Evolutionary conservation across 768 basidiomycete genomes (phyloP).

Genomic region (Baorangia bicolor): DNA sequence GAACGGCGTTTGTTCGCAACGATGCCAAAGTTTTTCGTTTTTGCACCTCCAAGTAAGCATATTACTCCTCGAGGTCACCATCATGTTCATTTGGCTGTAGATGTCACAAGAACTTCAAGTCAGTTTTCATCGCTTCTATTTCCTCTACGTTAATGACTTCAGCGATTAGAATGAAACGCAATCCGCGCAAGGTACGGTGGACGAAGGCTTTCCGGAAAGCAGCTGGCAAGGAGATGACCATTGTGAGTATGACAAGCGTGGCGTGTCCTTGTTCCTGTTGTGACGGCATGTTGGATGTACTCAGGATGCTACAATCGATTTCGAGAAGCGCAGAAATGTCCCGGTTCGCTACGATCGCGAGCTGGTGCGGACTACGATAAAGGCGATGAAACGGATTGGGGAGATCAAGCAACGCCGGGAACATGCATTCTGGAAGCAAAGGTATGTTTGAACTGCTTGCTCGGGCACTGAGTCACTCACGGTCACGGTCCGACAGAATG

Average conservation of each 20-base stretch:
- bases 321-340: constrained; percentile 97
- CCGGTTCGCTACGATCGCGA: constrained; percentile 98
- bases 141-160: constrained; percentile 1
- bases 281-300: not conserved
- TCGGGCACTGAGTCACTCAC: not conserved
- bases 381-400: constrained; percentile 92
- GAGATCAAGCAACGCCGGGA: constrained; percentile 92
- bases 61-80: not conserved
- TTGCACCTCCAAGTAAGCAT: constrained; percentile 89
- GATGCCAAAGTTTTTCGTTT: constrained; percentile 98
- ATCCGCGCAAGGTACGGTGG: constrained; percentile 98
- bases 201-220: constrained; percentile 99
- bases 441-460: constrained; percentile 40
- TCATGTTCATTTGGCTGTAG: constrained; percentile 38
- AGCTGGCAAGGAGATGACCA: constrained; percentile 99
- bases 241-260: constrained; percentile 54
- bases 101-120: constrained; percentile 99
- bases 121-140: constrained; percentile 21
- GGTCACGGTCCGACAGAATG: constrained; percentile 58
- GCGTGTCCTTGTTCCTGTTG: not conserved
- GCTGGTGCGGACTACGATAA: constrained; percentile 86
- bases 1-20: constrained; percentile 95
- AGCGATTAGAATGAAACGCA: constrained; percentile 88
- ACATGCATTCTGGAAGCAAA: constrained; percentile 94
- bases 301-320: constrained; percentile 97